Evolutionary conservation across 2,329 filamentous ascomycete genomes (phyloP).

Genomic region (Diaporthe eres): DNA sequence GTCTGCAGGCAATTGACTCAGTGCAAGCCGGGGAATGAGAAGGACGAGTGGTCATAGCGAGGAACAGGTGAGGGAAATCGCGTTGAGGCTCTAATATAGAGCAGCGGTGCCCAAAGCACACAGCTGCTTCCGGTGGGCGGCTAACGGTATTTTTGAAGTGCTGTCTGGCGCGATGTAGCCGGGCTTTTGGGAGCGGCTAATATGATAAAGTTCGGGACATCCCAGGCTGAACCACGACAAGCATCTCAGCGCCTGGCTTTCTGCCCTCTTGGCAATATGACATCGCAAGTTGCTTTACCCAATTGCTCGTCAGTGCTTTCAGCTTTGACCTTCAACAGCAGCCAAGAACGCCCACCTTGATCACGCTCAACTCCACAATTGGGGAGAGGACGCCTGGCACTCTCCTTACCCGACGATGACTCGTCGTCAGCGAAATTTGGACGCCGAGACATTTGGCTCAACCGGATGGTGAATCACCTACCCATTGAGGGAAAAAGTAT

Average conservation of each 20-base stretch:
- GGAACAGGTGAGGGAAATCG: not conserved
- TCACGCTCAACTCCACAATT: not conserved
- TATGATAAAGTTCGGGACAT: not conserved
- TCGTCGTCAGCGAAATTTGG: not conserved
- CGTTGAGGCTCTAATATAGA: not conserved
- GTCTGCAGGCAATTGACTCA: conserved; percentile 24
- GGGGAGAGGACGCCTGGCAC: not conserved
- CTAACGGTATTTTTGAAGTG: not conserved
- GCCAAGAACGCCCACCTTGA: not conserved
- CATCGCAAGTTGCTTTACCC: not conserved
- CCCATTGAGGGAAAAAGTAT: not conserved
- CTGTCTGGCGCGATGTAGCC: not conserved
- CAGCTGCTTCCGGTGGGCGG: not conserved
- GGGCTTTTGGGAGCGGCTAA: conserved; percentile 8
- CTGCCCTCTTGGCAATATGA: conserved; percentile 18
- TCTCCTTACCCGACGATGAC: not conserved
- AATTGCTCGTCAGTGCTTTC: not conserved
- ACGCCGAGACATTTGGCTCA: not conserved
- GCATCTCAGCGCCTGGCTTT: conserved; percentile 6
- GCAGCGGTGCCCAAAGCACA: conserved; percentile 3
- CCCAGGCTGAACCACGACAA: not conserved
- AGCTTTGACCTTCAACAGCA: conserved; percentile 7
- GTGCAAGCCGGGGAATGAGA: not conserved
- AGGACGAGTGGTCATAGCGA: conserved; percentile 4
- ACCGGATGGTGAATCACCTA: not conserved